These are phyloP conservation scores for Flaveria robusta DNA, from an alignment of 129 eudicot species.

Conservation along the genomic window DNA sequence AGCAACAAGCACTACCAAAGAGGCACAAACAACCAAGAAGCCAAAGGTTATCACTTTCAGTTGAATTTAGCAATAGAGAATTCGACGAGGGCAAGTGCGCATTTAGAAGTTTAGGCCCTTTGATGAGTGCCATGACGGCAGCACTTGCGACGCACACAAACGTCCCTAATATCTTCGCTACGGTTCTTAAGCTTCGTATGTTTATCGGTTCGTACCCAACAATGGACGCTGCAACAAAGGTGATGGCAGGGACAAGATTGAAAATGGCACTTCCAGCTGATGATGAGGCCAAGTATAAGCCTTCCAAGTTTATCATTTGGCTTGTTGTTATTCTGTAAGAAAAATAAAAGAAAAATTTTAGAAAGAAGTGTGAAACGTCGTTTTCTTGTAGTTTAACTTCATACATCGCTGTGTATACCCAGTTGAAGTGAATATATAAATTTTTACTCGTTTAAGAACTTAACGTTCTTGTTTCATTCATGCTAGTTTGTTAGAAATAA, in stretches of 20 bases:
- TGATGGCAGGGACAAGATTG: conserved; percentile 86
- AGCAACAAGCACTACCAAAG: conserved; percentile 67
- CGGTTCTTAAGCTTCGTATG: conserved; percentile 58
- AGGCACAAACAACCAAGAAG: conserved; percentile 70
- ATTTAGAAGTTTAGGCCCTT: conserved; percentile 78
- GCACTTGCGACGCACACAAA: conserved; percentile 72
- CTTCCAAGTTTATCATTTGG: conserved; percentile 73
- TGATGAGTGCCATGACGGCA: conserved; percentile 58
- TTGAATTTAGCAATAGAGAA: conserved; percentile 31
- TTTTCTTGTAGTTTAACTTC: not conserved
- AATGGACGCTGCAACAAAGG: conserved; percentile 62
- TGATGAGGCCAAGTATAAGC: conserved; percentile 72
- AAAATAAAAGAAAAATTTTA: not conserved
- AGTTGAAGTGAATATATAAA: not conserved
- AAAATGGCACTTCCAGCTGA: conserved; percentile 75
- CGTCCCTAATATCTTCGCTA: conserved; percentile 76
- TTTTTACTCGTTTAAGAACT: not conserved
- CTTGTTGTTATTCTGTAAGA: conserved; percentile 65
- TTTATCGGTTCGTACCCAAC: conserved; percentile 81
- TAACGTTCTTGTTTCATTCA: conserved; percentile 1
- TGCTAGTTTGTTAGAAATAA: not conserved
- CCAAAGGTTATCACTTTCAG: conserved; percentile 52
- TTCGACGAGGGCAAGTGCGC: conserved; percentile 41
- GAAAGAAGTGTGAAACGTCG: not conserved
- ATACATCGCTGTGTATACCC: not conserved